These are phyloP conservation scores for Tylopilus sp. DNA, from an alignment of 768 basidiomycete species.

Conservation along the genomic window DNA sequence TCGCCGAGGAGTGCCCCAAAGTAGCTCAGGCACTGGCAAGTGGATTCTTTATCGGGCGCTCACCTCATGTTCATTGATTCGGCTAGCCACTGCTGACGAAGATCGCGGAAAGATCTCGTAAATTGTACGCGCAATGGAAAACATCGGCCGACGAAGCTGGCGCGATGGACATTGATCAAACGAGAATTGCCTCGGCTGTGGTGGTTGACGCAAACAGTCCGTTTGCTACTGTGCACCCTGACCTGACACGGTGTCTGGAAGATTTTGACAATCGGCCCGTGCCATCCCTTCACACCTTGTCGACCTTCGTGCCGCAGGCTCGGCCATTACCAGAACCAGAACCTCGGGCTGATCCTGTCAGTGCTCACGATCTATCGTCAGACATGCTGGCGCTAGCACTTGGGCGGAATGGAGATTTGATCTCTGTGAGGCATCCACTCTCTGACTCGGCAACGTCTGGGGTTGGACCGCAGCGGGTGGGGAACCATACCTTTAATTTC, in stretches of 20 bases:
- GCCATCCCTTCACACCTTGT: constrained; percentile 21
- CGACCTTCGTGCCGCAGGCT: constrained; percentile 22
- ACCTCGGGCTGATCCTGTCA: constrained; percentile 15
- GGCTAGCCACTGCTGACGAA: constrained; percentile 54
- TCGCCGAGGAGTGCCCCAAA: constrained; percentile 56
- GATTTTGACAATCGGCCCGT: constrained; percentile 20
- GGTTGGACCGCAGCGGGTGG: constrained; percentile 39
- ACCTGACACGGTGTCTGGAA: constrained; percentile 23
- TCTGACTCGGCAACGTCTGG: constrained; percentile 20
- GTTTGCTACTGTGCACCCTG: constrained; percentile 24
- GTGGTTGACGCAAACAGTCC: constrained; percentile 4
- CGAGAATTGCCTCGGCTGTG: not conserved
- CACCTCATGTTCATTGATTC: constrained; percentile 8
- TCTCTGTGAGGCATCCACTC: constrained; percentile 16
- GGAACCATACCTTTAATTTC: constrained; percentile 55
- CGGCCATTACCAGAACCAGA: constrained; percentile 16
- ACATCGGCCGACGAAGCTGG: constrained; percentile 17
- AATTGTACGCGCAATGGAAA: constrained; percentile 41
- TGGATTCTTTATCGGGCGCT: constrained; percentile 2
- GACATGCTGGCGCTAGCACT: constrained; percentile 32
- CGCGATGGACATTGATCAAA: constrained; percentile 28
- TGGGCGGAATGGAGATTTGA: constrained; percentile 27
- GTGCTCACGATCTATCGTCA: constrained; percentile 28
- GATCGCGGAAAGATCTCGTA: constrained; percentile 49
- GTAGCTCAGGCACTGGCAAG: constrained; percentile 57